These are phyloP conservation scores for Clarkia xantiana DNA, from an alignment of 345 rosid species.

Conservation along the genomic window DNA sequence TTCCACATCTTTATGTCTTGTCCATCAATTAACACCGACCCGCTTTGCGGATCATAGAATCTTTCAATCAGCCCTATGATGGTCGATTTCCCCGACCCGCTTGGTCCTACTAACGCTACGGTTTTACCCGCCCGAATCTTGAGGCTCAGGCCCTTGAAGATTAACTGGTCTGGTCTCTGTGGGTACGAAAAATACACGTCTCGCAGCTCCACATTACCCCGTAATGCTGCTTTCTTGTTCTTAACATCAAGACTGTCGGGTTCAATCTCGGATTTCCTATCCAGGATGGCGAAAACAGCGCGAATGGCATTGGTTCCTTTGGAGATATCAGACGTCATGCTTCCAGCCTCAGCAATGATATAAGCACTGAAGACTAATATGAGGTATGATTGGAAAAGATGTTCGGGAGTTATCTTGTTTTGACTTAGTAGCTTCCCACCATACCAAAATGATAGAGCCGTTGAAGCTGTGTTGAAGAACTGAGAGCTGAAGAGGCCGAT, in stretches of 20 bases:
- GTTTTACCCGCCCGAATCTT: slow-evolving; percentile 44
- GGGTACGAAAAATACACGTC: slow-evolving; percentile 53
- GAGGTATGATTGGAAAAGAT: slow-evolving; percentile 46
- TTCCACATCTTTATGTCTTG: slow-evolving; percentile 38
- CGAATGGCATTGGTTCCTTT: slow-evolving; percentile 39
- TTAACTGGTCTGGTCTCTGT: slow-evolving; percentile 39
- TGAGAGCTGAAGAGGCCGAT: slow-evolving; percentile 47
- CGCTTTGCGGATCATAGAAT: slow-evolving; percentile 43
- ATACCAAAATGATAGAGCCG: slow-evolving; percentile 50
- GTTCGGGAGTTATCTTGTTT: slow-evolving; percentile 21
- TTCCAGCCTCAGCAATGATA: slow-evolving; percentile 59
- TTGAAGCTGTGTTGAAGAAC: slow-evolving; percentile 40
- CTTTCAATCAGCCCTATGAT: slow-evolving; percentile 47
- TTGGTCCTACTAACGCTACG: slow-evolving; percentile 44
- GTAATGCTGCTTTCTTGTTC: slow-evolving; percentile 23
- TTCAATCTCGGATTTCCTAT: slow-evolving; percentile 46
- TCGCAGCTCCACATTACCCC: slow-evolving; percentile 34
- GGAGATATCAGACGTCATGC: slow-evolving; percentile 52
- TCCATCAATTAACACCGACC: slow-evolving; percentile 30
- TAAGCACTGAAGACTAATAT: slow-evolving; percentile 44
- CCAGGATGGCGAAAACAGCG: slow-evolving; percentile 34
- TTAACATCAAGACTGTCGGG: slow-evolving; percentile 16
- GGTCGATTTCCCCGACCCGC: slow-evolving; percentile 61
- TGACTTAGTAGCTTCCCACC: slow-evolving; percentile 44
- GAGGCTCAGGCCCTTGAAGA: slow-evolving; percentile 43